Evolutionary conservation across 257 asterid genomes (phyloP), one percentile per base, ranked within the genome.

Genomic region (Apocynum venetum): DNA sequence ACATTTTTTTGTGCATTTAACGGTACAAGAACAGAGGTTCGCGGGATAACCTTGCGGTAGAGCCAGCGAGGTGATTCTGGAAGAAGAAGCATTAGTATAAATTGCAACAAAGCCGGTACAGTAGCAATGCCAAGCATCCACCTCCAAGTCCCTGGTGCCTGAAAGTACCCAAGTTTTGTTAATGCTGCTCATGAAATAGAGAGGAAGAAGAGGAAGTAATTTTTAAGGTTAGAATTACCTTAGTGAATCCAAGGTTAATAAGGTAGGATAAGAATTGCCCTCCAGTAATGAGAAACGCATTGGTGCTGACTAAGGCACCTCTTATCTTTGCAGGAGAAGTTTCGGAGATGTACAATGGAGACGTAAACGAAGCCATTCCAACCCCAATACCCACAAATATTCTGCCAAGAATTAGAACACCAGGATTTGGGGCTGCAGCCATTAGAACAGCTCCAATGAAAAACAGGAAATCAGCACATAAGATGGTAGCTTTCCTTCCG

Each of bases 121-220:
- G 87, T 90, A 6, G 96, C 97, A 48, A 91, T 87, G 5, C 97
- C 97, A 31, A 93, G 96, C 97, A 93, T 93, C 97, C 97, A 89
- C 19, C 96, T 91, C 97, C 97, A 93, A 2, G 96, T 87, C 57
- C 94, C 90, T 25, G 73, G 86, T 55, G 86, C 84, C 96, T 91
- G 47, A 31, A 41, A 46, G 4, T 46, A 46, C n/a, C 65, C 57
- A 71, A 55, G 53, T 8, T 49, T 2, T 2, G 5, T 43, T 43
- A 43, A 43, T 43, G 31, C 47, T 2, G 5, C 5, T 43, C 47
- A 43, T 2, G 47, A 2, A 5, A 5, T 25, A 43, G 47, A 43
- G 5, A 43, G 47, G 53, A 12, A 43, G 60, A 56, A 81, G 31
- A 19, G 67, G 4, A 15, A 20, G n/a, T 4, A 48, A 46, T 4